These are phyloP conservation scores for Phytophthora pisi DNA, from an alignment of 352 stramenopile species.

Conservation along the genomic window DNA sequence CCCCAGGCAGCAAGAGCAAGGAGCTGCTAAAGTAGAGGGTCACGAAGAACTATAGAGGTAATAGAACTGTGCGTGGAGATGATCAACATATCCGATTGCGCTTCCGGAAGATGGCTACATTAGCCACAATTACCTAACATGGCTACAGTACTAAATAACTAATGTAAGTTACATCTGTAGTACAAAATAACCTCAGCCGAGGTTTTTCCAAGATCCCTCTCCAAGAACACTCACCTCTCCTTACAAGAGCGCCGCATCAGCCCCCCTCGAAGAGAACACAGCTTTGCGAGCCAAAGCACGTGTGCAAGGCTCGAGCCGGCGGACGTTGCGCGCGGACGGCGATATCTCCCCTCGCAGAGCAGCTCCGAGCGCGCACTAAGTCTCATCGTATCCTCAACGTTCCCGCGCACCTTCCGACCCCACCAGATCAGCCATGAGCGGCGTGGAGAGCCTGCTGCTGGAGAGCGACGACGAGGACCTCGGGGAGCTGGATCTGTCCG, in stretches of 20 bases:
- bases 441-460: constrained; percentile 61
- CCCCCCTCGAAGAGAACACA: not conserved
- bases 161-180: not conserved
- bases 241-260: constrained; percentile 21
- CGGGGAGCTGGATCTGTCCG: constrained; percentile 62
- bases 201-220: constrained; percentile 10
- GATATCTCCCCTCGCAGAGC: not conserved
- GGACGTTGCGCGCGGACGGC: not conserved
- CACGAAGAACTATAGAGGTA: constrained; percentile 40
- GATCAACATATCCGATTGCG: not conserved
- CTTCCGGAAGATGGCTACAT: too few species aligned
- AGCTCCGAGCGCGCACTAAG: not conserved
- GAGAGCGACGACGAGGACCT: constrained; percentile 78
- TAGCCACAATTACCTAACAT: constrained; percentile 1
- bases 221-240: constrained; percentile 24
- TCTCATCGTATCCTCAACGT: not conserved
- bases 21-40: not conserved
- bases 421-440: constrained; percentile 37
- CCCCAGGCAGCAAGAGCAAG: constrained; percentile 2
- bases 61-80: constrained; percentile 21
- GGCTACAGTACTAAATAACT: too few species aligned
- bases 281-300: not conserved
- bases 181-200: not conserved
- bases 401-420: not conserved
- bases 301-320: not conserved